A percentile compares a stretch with the other conserved stretches of the same genome.
Conservation (phyloP, 2,329 filamentous ascomycete species). For the Stagonosporopsis chrysanthemi region DNA sequence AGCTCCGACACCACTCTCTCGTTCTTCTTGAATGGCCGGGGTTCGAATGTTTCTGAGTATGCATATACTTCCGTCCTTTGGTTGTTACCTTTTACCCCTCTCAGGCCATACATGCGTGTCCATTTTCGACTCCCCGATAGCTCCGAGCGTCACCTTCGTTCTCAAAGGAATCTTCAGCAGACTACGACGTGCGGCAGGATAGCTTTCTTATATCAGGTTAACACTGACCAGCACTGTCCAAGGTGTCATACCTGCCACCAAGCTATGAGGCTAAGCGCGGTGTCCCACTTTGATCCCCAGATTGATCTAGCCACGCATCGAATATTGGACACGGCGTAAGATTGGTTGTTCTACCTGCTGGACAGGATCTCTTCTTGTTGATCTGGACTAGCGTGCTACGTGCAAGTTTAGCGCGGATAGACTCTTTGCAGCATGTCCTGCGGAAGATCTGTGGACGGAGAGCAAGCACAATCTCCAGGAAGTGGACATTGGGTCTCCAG, state of each 20-base stretch:
- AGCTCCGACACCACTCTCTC: slow-evolving; percentile 12
- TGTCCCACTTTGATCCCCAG: slow-evolving; percentile 1
- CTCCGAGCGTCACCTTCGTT: slow-evolving; percentile 7
- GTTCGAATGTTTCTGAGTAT: slow-evolving; percentile 5
- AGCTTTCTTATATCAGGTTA: background rate
- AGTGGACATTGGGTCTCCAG: slow-evolving; percentile 25
- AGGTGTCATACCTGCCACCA: background rate
- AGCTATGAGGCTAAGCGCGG: slow-evolving; percentile 14
- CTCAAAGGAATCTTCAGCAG: background rate
- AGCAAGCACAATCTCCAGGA: slow-evolving; percentile 27
- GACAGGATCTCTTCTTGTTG: background rate
- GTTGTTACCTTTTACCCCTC: slow-evolving; percentile 10
- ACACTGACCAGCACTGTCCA: background rate
- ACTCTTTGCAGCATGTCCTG: slow-evolving; percentile 31
- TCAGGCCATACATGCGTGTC: slow-evolving; percentile 6
- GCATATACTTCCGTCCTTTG: slow-evolving; percentile 4
- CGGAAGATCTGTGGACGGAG: slow-evolving; percentile 23
- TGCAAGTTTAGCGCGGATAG: background rate
- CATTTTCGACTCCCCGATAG: slow-evolving; percentile 7
- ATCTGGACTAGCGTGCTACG: background rate
- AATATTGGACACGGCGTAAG: slow-evolving; percentile 21
- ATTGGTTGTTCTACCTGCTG: background rate
- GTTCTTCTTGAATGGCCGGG: background rate
- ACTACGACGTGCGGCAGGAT: background rate
- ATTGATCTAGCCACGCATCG: slow-evolving; percentile 20